These are phyloP conservation scores for Pythium brachiatum DNA, from an alignment of 352 stramenopile genomes.

Conservation along the genomic window DNA sequence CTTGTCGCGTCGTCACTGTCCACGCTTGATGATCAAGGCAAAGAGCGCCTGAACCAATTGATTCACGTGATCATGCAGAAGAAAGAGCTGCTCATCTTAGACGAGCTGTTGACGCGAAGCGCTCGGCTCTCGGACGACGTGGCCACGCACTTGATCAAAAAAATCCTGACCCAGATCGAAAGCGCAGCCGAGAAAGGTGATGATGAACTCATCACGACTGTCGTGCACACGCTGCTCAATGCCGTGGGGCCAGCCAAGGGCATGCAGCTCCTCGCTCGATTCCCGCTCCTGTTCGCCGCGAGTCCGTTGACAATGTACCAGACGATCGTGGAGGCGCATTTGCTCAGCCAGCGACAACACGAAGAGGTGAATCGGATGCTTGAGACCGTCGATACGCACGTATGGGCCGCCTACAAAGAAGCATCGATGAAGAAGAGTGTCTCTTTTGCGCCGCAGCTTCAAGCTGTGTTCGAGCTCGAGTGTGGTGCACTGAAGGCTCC, in stretches of 20 bases:
- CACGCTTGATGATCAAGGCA: constrained; percentile 18
- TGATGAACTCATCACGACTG: constrained; percentile 50
- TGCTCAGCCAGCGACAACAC: constrained; percentile 62
- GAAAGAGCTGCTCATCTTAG: constrained; percentile 31
- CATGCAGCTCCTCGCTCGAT: constrained; percentile 58
- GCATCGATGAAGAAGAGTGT: constrained; percentile 43
- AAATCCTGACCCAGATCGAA: constrained; percentile 55
- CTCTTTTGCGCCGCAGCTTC: constrained; percentile 67
- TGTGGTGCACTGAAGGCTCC: constrained; percentile 35
- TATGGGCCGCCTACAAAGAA: constrained; percentile 80
- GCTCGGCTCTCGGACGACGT: constrained; percentile 4
- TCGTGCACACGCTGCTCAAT: constrained; percentile 72
- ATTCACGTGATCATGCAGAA: constrained; percentile 43
- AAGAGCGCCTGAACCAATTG: constrained; percentile 42
- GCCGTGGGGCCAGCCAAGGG: constrained; percentile 48
- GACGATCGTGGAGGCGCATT: constrained; percentile 69
- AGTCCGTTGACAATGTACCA: constrained; percentile 75
- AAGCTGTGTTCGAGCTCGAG: constrained; percentile 69
- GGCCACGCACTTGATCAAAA: constrained; percentile 27
- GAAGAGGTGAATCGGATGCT: constrained; percentile 69
- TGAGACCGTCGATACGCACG: constrained; percentile 78
- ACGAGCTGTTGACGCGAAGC: constrained; percentile 17
- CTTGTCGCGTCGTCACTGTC: background rate
- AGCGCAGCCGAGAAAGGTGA: constrained; percentile 32
- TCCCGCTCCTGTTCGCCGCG: constrained; percentile 58